Base-by-base conservation (phyloP, 805 yeast species). In the Zygosaccharomyces siamensis region DNA sequence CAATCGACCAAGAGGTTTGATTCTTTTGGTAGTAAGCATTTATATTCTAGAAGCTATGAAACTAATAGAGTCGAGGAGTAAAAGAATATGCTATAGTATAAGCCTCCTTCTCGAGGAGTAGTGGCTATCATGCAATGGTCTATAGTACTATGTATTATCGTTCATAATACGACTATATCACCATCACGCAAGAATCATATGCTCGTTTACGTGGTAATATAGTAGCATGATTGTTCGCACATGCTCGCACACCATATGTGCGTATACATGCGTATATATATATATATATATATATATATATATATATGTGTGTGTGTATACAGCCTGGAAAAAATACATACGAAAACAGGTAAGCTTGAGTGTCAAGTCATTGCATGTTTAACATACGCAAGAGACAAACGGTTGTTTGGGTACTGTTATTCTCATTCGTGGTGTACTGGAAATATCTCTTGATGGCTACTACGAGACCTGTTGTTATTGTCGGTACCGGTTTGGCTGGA, bases 401-500 rank as follows among this genome's bases (percentile, higher is more conserved):
- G 4, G 18, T 41, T 5, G 21, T 41, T 11, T 41, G 44, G 36
- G 12, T 41, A 23, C 33, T 41, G n/a, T 30, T 31, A 14, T 20
- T 30, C 28, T 28, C 36, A 10, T 7, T 30, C 12, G 28, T 41
- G 8, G n/a, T 28, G n/a, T 41, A 41, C 12, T 30, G 20, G 27
- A 41, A 28, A 30, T 23, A 30, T 20, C n/a, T 37, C 5, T 30
- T 44, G 40, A 51, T 51, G 55, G 36, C 48, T n/a, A 24, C 49
- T 16, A 51, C 49, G 30, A 47, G 52, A 44, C 72, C 71, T 12
- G 73, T 72, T 4, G 72, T 78, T 8, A 75, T 80, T 7, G 68
- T 80, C 4, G 84, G 84, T 4, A 66, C 80, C 14, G 84, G 84
- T 1, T 57, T 80, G 30, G 83, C 84, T 3, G 84, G 84, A 1